Conservation (phyloP, 78 protist species). For the Pigoraptor vietnamica region DNA sequence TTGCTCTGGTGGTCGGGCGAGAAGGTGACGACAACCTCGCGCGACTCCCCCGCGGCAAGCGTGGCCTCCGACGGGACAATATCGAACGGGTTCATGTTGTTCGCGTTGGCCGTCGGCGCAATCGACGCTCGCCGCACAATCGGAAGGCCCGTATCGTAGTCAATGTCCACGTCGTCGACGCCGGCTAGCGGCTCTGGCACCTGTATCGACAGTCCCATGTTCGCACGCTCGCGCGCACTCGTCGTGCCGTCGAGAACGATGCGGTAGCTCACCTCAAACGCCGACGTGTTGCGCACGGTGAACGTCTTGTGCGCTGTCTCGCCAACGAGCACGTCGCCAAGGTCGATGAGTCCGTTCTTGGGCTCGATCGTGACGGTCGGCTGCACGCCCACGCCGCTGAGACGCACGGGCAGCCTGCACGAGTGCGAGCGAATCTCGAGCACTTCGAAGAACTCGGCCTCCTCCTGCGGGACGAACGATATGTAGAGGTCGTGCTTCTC, state of each 20-base stretch:
- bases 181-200: background rate
- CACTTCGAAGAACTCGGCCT: background rate
- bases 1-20: background rate
- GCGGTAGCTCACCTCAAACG: background rate
- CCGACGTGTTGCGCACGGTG: background rate
- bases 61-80: background rate
- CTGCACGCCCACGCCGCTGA: background rate
- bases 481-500: background rate
- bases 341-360: background rate
- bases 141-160: background rate
- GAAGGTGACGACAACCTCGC: background rate
- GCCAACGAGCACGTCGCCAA: background rate
- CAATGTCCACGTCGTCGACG: background rate
- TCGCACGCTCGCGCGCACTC: background rate
- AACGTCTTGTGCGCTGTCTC: background rate
- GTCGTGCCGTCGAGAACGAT: background rate
- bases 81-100: background rate
- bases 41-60: background rate
- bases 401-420: background rate
- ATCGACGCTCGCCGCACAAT: background rate
- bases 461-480: background rate
- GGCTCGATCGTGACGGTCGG: background rate
- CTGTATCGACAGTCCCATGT: background rate
- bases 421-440: background rate
- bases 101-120: background rate